A percentile compares a stretch with the other conserved stretches of the same genome.
phyloP scores from a whole-genome alignment of 345 rosid genomes.

The Streptanthus diversifolius region DNA sequence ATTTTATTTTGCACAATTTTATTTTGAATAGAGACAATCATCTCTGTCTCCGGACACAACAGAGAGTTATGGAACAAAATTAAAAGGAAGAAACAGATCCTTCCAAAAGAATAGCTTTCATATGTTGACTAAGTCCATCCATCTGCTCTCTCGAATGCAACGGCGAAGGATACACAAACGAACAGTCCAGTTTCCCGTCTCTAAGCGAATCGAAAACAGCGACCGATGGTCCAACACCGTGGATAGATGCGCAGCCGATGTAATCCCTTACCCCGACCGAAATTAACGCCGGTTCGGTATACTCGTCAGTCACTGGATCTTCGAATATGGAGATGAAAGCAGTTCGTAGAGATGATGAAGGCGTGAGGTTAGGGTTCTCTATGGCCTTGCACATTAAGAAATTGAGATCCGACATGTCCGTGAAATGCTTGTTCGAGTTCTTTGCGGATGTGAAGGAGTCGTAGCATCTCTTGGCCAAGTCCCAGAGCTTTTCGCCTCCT shows the following conservation, averaged over 20 bases:
- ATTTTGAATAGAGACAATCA: neutral
- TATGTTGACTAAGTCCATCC: slow-evolving; percentile 42
- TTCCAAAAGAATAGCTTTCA: slow-evolving; percentile 52
- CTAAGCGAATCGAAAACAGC: slow-evolving; percentile 64
- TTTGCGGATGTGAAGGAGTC: slow-evolving; percentile 46
- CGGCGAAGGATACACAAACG: slow-evolving; percentile 69
- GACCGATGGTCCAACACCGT: slow-evolving; percentile 65
- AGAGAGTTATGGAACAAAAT: slow-evolving; percentile 7
- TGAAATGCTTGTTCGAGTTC: slow-evolving; percentile 62
- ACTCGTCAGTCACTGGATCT: slow-evolving; percentile 47
- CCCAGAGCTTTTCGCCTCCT: slow-evolving; percentile 58
- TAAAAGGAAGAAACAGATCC: slow-evolving; percentile 18
- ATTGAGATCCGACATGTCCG: slow-evolving; percentile 75
- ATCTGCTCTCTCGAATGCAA: slow-evolving; percentile 81
- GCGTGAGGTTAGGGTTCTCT: slow-evolving; percentile 67
- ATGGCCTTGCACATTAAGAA: slow-evolving; percentile 80
- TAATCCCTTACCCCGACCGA: slow-evolving; percentile 52
- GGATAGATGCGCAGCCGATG: slow-evolving; percentile 61
- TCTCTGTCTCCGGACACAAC: neutral
- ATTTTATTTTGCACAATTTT: neutral
- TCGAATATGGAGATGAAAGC: slow-evolving; percentile 70
- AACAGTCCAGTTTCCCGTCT: slow-evolving; percentile 56
- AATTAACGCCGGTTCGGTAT: slow-evolving; percentile 12
- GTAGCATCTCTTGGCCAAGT: slow-evolving; percentile 55
- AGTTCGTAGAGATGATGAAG: slow-evolving; percentile 61